Evolutionary conservation across 179 eudicot genomes (phyloP).

Genomic region (Spinacia oleracea): DNA sequence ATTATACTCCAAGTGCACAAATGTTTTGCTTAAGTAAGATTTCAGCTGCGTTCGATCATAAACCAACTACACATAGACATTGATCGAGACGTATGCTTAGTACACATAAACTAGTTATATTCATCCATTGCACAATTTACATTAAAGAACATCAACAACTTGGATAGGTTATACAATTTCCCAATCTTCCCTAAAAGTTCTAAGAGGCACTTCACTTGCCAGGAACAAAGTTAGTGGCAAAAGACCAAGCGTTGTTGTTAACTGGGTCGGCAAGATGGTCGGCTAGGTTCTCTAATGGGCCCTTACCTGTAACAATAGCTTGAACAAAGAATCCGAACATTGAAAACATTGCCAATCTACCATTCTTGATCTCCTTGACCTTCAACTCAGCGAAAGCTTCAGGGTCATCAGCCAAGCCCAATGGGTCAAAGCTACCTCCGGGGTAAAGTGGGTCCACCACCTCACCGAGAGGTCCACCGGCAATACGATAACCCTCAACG

Average conservation of each 20-base stretch:
- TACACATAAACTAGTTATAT: background rate
- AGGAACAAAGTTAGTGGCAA: slow-evolving; percentile 16
- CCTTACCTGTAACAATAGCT: slow-evolving; percentile 14
- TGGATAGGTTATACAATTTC: no score
- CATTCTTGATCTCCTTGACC: slow-evolving; percentile 20
- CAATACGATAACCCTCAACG: slow-evolving; percentile 13
- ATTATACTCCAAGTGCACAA: no score
- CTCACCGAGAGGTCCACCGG: slow-evolving; percentile 18
- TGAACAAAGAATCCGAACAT: slow-evolving; percentile 19
- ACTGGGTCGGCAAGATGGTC: no score
- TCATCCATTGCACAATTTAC: slow-evolving; percentile 6
- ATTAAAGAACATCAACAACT: background rate
- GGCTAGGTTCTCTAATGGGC: slow-evolving; percentile 19
- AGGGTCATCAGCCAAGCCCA: slow-evolving; percentile 18
- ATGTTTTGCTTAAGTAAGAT: no score
- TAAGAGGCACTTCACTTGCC: background rate
- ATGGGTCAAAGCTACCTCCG: slow-evolving; percentile 18
- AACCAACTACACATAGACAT: no score
- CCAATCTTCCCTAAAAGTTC: background rate
- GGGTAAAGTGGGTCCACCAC: slow-evolving; percentile 21
- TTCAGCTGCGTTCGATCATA: no score
- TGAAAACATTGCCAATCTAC: no score
- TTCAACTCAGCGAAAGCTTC: slow-evolving; percentile 18
- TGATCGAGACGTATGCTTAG: background rate
- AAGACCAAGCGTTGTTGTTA: slow-evolving; percentile 18